Conservation (phyloP, 2,329 filamentous ascomycete genomes). For the Stagonosporopsis vannaccii region DNA sequence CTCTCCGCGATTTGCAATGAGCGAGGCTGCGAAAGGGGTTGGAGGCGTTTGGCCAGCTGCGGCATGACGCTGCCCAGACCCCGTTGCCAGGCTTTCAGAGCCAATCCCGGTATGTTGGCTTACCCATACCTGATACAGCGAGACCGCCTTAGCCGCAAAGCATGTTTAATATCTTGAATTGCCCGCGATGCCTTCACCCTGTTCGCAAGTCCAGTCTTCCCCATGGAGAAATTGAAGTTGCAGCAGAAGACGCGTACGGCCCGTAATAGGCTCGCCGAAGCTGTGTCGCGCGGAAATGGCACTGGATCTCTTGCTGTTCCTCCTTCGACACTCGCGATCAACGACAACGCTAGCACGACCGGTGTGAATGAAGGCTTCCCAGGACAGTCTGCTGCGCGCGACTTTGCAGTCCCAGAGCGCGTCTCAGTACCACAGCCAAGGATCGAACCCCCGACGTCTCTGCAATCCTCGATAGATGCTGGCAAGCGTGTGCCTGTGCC, state of each 20-base stretch:
- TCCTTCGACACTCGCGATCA: conserved; percentile 37
- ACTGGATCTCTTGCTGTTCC: conserved; percentile 38
- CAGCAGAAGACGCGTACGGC: conserved; percentile 41
- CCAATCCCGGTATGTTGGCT: conserved; percentile 23
- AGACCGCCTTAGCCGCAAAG: conserved; percentile 25
- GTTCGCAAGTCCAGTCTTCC: conserved; percentile 13
- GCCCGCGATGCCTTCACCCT: conserved; percentile 14
- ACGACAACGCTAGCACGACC: conserved; percentile 43
- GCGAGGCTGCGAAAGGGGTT: conserved; percentile 24
- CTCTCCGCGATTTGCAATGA: conserved; percentile 3
- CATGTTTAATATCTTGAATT: conserved; percentile 29
- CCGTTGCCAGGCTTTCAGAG: conserved; percentile 28
- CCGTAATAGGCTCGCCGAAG: conserved; percentile 42
- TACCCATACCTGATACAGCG: conserved; percentile 20
- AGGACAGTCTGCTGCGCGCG: conserved; percentile 39
- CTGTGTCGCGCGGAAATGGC: conserved; percentile 36
- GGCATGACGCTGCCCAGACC: conserved; percentile 32
- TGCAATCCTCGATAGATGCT: conserved; percentile 47
- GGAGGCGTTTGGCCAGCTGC: conserved; percentile 24
- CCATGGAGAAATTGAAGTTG: conserved; percentile 46
- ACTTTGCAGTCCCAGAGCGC: conserved; percentile 38
- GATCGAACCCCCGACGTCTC: conserved; percentile 43
- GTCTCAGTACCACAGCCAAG: conserved; percentile 30
- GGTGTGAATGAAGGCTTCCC: conserved; percentile 45
- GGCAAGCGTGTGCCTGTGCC: conserved; percentile 41